phyloP scores from a whole-genome alignment of 345 rosid species.

The Garcia nutans region DNA sequence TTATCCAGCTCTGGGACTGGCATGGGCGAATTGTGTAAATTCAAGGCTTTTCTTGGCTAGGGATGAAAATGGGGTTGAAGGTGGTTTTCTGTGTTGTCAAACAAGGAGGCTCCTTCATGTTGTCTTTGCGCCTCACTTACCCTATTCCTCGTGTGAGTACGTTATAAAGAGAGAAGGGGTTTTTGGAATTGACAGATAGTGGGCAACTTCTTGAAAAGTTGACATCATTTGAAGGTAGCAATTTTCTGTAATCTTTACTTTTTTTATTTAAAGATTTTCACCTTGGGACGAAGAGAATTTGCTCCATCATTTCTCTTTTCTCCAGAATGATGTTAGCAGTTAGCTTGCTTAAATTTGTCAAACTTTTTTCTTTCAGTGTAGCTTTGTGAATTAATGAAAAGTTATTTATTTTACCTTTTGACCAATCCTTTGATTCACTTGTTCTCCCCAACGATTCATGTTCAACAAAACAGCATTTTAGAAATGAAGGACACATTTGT shows the following conservation, averaged over 20 bases:
- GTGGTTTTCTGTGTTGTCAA: constrained; percentile 23
- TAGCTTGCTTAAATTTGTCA: not conserved
- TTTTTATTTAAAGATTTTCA: not conserved
- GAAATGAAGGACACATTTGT: too few species aligned
- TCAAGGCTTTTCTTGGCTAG: constrained; percentile 70
- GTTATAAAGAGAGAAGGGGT: constrained; percentile 59
- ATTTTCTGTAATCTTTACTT: not conserved
- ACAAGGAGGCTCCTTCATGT: constrained; percentile 53
- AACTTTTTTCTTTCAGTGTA: not conserved
- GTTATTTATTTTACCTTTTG: not conserved
- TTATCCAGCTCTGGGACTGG: constrained; percentile 70
- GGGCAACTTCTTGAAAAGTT: not conserved
- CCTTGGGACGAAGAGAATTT: not conserved
- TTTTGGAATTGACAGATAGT: constrained; percentile 37
- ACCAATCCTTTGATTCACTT: not conserved
- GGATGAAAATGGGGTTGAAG: constrained; percentile 31
- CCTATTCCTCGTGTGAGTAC: constrained; percentile 56
- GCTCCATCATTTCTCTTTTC: not conserved
- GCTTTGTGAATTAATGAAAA: not conserved
- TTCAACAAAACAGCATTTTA: too few species aligned
- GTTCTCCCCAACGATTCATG: too few species aligned
- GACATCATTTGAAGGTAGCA: constrained; percentile 8
- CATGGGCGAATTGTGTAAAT: constrained; percentile 85
- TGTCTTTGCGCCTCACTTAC: constrained; percentile 77
- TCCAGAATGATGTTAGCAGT: not conserved